A percentile compares a stretch with the other conserved stretches of the same genome.
phyloP scores from a whole-genome alignment of 2,329 filamentous ascomycete species.

The Penicillium sp. region DNA sequence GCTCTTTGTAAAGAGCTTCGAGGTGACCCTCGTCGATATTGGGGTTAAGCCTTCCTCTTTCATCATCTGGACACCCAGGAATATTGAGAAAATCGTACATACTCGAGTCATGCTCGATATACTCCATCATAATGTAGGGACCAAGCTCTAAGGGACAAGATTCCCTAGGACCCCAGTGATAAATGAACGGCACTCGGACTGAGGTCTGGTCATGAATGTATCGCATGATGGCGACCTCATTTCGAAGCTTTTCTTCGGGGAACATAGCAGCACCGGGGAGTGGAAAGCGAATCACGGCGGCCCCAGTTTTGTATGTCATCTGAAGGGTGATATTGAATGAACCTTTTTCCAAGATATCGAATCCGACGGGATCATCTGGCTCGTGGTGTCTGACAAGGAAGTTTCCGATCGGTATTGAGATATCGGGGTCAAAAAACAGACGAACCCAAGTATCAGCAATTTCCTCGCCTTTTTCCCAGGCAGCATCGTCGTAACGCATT shows the following conservation, averaged over 20 bases:
- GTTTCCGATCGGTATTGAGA: slow-evolving; percentile 2
- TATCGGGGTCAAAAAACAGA: slow-evolving; percentile 1
- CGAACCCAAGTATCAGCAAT: slow-evolving; percentile 5
- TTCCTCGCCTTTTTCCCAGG: slow-evolving; percentile 7
- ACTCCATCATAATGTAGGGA: slow-evolving; percentile 37
- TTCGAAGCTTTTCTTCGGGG: slow-evolving; percentile 32
- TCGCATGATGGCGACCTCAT: slow-evolving; percentile 19
- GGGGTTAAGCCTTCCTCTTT: slow-evolving; percentile 14
- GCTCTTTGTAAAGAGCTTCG: slow-evolving; percentile 32
- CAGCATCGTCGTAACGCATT: slow-evolving; percentile 3
- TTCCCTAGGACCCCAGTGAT: slow-evolving; percentile 11
- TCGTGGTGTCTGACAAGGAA: slow-evolving; percentile 1
- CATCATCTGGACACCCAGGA: slow-evolving; percentile 7
- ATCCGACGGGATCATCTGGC: not conserved
- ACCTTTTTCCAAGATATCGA: not conserved
- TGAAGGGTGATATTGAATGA: slow-evolving; percentile 18
- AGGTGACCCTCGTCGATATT: slow-evolving; percentile 5
- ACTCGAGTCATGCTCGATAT: slow-evolving; percentile 14
- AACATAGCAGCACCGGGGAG: slow-evolving; percentile 18
- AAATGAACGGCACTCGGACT: slow-evolving; percentile 16
- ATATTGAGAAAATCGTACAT: slow-evolving; percentile 17
- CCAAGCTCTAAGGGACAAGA: slow-evolving; percentile 19
- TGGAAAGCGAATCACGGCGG: slow-evolving; percentile 19
- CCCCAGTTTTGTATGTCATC: slow-evolving; percentile 17
- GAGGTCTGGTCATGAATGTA: slow-evolving; percentile 15